Evolutionary conservation across 331 rosid species (phyloP).

Genomic region (Rhamnella rubrinervis): DNA sequence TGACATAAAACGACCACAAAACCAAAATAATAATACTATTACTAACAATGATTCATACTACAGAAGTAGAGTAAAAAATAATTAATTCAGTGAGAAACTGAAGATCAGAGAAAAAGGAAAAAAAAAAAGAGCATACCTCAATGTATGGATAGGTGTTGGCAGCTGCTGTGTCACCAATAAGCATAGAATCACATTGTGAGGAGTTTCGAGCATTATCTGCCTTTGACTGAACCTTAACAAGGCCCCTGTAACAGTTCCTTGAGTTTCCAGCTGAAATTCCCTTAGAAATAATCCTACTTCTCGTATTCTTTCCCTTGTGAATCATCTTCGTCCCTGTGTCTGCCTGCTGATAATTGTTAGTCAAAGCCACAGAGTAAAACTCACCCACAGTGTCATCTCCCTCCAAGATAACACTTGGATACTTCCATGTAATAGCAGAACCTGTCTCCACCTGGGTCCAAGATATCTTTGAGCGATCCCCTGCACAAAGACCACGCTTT

Average conservation of each 20-base stretch:
- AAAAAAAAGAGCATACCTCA: constrained; percentile 46
- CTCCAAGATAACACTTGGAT: constrained; percentile 90
- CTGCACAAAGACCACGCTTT: constrained; percentile 80
- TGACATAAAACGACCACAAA: background rate
- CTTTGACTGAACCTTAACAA: constrained; percentile 82
- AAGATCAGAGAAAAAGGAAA: background rate
- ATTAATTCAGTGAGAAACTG: background rate
- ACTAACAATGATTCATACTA: background rate
- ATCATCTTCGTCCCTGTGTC: constrained; percentile 97
- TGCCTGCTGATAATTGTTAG: constrained; percentile 87
- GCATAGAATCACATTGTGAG: constrained; percentile 96
- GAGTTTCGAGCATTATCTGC: constrained; percentile 86
- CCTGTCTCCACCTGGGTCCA: constrained; percentile 98
- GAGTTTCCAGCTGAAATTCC: constrained; percentile 87
- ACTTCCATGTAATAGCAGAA: constrained; percentile 92
- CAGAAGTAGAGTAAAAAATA: background rate
- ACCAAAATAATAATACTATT: background rate
- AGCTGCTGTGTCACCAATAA: constrained; percentile 89
- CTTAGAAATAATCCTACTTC: constrained; percentile 88
- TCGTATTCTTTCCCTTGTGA: constrained; percentile 89
- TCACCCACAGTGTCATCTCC: constrained; percentile 91
- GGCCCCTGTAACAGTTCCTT: constrained; percentile 88
- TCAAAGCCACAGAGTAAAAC: constrained; percentile 90
- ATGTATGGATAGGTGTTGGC: constrained; percentile 93
- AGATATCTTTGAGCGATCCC: constrained; percentile 70